Base-by-base conservation (phyloP, 768 basidiomycete species). In the Trametes sanguinea region DNA sequence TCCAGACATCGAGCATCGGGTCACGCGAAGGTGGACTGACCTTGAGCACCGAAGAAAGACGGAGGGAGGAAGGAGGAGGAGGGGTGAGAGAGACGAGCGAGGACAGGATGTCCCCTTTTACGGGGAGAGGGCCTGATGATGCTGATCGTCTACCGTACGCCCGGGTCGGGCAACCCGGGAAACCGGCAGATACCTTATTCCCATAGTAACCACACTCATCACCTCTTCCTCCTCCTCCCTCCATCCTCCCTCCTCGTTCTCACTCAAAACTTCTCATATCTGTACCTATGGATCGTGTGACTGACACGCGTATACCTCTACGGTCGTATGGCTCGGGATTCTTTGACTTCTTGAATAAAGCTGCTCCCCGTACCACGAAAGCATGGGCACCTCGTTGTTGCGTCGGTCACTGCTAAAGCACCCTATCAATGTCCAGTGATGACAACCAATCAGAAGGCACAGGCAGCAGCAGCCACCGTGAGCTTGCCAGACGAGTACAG, bases 111-210 rank as follows among this genome's bases (percentile, higher is more conserved):
- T 39, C 33, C 55, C 54, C 66, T 65, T 65, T 62, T 60, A 63
- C 51, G 51, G 51, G 22, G 57, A 40, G 51, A 35, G 37, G 40
- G 16, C 50, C 42, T 55, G 57, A 62, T 62, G 61, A 65, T 66
- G 59, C 54, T 33, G 44, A 35, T 53, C 48, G 53, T 27, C 51
- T 64, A 61, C 66, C 66, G 39, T 44, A 37, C 22, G 35, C 35
- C 60, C 56, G 67, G 64, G 40, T 57, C 67, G 67, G 67, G 67
- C 64, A 65, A 60, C 65, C 67, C 67, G 67, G 67, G 67, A 65
- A 60, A 68, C 67, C 67, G 67, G 63, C 62, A 63, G 55, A 62
- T 61, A 62, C 60, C 57, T 60, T 47, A 66, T 66, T 48, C 27
- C 65, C 61, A 66, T 66, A 56, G 51, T 50, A 57, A 65, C 65